phyloP scores from a whole-genome alignment of 106 monocot species.

The Dendrobium nobile region DNA sequence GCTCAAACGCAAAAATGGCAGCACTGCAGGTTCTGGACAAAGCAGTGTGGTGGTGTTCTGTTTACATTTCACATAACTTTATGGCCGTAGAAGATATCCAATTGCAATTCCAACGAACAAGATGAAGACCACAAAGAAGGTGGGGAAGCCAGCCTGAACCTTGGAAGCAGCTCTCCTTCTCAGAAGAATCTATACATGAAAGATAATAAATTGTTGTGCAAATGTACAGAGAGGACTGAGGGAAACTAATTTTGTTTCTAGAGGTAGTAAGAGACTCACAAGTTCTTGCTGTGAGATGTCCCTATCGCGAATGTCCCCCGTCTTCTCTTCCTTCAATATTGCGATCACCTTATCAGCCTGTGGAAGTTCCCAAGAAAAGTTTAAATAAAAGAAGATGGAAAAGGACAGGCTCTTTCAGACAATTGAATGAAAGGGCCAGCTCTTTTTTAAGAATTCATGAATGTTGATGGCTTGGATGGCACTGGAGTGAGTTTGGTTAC shows the following conservation, averaged over 20 bases:
- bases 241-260: not conserved
- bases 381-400: not conserved
- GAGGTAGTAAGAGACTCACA: constrained; percentile 19
- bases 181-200: constrained; percentile 22
- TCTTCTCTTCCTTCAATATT: constrained; percentile 33
- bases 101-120: constrained; percentile 34
- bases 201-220: not conserved
- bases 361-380: constrained; percentile 1
- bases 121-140: constrained; percentile 65
- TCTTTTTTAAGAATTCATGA: too few species aligned
- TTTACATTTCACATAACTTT: not conserved
- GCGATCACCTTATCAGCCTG: constrained; percentile 29
- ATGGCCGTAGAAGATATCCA: constrained; percentile 33
- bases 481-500: too few species aligned
- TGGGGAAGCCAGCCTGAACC: constrained; percentile 60
- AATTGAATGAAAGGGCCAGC: not conserved
- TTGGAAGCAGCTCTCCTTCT: constrained; percentile 31
- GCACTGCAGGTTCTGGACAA: not conserved
- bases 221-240: too few species aligned
- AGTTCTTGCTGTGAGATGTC: constrained; percentile 30
- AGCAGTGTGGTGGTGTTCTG: not conserved
- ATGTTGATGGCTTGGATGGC: too few species aligned
- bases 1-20: not conserved
- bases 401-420: not conserved
- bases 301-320: constrained; percentile 14